Evolutionary conservation across 1,284 basidiomycete species (phyloP).

Genomic region (Malassezia dermatis): DNA sequence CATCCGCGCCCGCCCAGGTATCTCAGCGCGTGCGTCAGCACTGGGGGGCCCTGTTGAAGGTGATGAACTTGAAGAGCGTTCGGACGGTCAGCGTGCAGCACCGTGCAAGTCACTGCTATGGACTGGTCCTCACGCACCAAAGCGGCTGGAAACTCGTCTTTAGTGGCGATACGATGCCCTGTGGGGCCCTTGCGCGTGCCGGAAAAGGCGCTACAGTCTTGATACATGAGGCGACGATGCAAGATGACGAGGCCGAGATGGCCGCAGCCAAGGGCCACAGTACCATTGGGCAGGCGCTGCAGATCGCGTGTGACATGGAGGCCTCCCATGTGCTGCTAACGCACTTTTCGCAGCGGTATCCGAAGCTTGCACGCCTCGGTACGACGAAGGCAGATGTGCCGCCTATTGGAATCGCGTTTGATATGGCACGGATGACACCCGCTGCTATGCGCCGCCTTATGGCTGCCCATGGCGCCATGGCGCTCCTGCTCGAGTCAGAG

Average conservation of each 20-base stretch:
- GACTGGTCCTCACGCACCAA: slow-evolving; percentile 50
- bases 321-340: slow-evolving; percentile 75
- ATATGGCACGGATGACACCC: slow-evolving; percentile 63
- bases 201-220: slow-evolving; percentile 66
- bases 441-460: slow-evolving; percentile 71
- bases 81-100: slow-evolving; percentile 23
- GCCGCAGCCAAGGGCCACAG: slow-evolving; percentile 73
- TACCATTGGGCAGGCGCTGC: slow-evolving; percentile 76
- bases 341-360: slow-evolving; percentile 89
- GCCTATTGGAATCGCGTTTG: slow-evolving; percentile 63
- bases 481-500: slow-evolving; percentile 2
- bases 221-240: slow-evolving; percentile 88
- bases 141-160: slow-evolving; percentile 47
- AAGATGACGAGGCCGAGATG: slow-evolving; percentile 57
- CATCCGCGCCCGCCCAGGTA: background rate
- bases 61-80: slow-evolving; percentile 5
- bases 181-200: slow-evolving; percentile 58
- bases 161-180: slow-evolving; percentile 80
- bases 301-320: slow-evolving; percentile 62
- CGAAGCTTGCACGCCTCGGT: slow-evolving; percentile 61
- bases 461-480: slow-evolving; percentile 14
- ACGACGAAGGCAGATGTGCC: slow-evolving; percentile 8
- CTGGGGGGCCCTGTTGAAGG: background rate
- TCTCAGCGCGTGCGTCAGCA: background rate
- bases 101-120: slow-evolving; percentile 22